A percentile compares a stretch with the other conserved stretches of the same genome.
Evolutionary conservation across 495 filamentous ascomycete genomes (phyloP).

Genomic region (Mycothermus thermophilus): DNA sequence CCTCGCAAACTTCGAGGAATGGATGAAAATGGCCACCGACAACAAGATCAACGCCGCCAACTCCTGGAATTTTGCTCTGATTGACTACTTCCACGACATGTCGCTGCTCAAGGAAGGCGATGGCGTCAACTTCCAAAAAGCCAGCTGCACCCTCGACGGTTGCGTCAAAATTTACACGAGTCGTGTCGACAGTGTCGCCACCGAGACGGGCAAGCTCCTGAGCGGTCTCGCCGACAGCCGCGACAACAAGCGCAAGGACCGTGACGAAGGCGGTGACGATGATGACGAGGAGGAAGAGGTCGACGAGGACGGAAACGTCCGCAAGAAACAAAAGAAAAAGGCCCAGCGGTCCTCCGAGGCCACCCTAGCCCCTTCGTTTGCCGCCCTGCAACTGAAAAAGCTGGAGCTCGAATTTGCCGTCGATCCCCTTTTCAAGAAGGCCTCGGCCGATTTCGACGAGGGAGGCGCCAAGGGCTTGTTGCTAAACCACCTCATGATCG

Average conservation of each 20-base stretch:
- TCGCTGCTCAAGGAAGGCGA: slow-evolving; percentile 91
- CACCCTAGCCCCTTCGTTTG: slow-evolving; percentile 78
- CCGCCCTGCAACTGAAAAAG: slow-evolving; percentile 84
- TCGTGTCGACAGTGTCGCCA: slow-evolving; percentile 94
- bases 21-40: slow-evolving; percentile 99
- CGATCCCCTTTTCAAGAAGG: slow-evolving; percentile 96
- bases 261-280: slow-evolving; percentile 41
- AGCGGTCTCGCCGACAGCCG: slow-evolving; percentile 89
- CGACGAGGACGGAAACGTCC: slow-evolving; percentile 60
- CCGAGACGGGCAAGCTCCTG: slow-evolving; percentile 88
- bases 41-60: slow-evolving; percentile 99
- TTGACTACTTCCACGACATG: slow-evolving; percentile 99
- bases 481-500: slow-evolving; percentile 89
- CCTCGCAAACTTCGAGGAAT: slow-evolving; percentile 96
- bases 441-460: slow-evolving; percentile 95
- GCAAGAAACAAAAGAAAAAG: slow-evolving; percentile 63
- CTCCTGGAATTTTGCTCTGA: slow-evolving; percentile 98
- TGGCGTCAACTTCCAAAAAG: slow-evolving; percentile 95
- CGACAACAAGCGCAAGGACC: slow-evolving; percentile 52
- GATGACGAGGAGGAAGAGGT: slow-evolving; percentile 65
- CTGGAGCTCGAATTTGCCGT: slow-evolving; percentile 95
- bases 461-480: slow-evolving; percentile 92
- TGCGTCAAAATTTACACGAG: slow-evolving; percentile 99
- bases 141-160: slow-evolving; percentile 93
- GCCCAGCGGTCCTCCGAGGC: slow-evolving; percentile 74